phyloP scores from a whole-genome alignment of 148 eudicot genomes.

The Hydrangea macrophylla region DNA sequence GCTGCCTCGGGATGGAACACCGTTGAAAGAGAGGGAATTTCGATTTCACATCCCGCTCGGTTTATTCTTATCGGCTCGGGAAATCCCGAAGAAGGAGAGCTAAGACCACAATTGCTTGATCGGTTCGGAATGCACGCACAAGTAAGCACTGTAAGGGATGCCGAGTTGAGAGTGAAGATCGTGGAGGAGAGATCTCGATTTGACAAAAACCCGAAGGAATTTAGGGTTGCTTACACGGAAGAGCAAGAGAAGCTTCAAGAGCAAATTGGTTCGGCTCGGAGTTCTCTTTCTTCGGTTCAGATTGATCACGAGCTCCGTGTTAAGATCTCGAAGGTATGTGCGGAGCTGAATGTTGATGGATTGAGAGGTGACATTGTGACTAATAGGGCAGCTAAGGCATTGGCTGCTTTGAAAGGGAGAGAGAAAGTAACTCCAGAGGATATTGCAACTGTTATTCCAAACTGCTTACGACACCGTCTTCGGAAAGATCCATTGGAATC shows the following conservation, averaged over 20 bases:
- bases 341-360: slow-evolving; percentile 92
- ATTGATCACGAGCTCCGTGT: slow-evolving; percentile 82
- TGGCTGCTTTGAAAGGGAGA: slow-evolving; percentile 88
- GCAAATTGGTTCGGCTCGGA: slow-evolving; percentile 63
- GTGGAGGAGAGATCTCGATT: slow-evolving; percentile 90
- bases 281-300: slow-evolving; percentile 56
- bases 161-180: slow-evolving; percentile 91
- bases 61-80: slow-evolving; percentile 87
- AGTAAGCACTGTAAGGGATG: slow-evolving; percentile 89
- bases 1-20: slow-evolving; percentile 98
- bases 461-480: slow-evolving; percentile 85
- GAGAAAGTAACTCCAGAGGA: slow-evolving; percentile 77
- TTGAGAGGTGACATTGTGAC: slow-evolving; percentile 93
- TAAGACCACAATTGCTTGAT: slow-evolving; percentile 85
- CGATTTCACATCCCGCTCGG: slow-evolving; percentile 92
- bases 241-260: slow-evolving; percentile 81
- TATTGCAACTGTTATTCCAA: slow-evolving; percentile 91
- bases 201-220: slow-evolving; percentile 75
- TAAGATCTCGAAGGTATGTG: slow-evolving; percentile 85
- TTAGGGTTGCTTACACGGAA: slow-evolving; percentile 54
- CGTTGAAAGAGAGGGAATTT: slow-evolving; percentile 91
- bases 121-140: slow-evolving; percentile 98
- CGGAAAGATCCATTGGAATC: slow-evolving; percentile 97
- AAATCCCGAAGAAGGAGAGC: slow-evolving; percentile 93
- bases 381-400: slow-evolving; percentile 91